phyloP scores from a whole-genome alignment of 345 rosid species.

The Eucalyptus cladocalyx region DNA sequence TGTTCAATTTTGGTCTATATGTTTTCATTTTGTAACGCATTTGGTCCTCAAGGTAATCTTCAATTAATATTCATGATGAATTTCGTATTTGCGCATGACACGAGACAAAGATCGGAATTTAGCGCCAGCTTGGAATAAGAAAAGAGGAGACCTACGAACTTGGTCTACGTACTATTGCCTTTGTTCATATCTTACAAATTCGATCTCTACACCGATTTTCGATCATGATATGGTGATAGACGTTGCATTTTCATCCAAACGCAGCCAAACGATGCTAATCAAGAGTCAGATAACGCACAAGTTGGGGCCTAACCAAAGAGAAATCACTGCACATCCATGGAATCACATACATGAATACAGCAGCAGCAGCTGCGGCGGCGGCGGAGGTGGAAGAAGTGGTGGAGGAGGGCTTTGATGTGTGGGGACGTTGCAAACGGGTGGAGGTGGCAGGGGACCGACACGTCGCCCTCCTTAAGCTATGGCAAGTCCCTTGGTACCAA shows the following conservation, averaged over 20 bases:
- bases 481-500: too few relatives aligned
- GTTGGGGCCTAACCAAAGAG: background rate
- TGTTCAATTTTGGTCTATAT: too few relatives aligned
- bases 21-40: too few relatives aligned
- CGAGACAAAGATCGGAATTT: accelerated
- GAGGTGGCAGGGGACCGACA: background rate
- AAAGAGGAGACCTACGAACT: background rate
- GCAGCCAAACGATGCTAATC: background rate
- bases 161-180: too few relatives aligned
- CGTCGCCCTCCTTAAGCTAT: too few relatives aligned
- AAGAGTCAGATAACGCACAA: background rate
- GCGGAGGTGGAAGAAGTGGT: accelerated
- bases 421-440: background rate
- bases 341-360: background rate
- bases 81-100: too few relatives aligned
- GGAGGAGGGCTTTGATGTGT: background rate
- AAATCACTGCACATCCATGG: background rate
- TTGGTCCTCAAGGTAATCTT: too few relatives aligned
- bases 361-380: background rate
- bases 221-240: background rate
- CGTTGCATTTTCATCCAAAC: background rate
- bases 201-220: background rate
- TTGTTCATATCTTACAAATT: too few relatives aligned
- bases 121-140: background rate
- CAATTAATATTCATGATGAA: too few relatives aligned